phyloP scores from a whole-genome alignment of 371 early-diverging fungal genomes.

The Syncephalastrum racemosum region DNA sequence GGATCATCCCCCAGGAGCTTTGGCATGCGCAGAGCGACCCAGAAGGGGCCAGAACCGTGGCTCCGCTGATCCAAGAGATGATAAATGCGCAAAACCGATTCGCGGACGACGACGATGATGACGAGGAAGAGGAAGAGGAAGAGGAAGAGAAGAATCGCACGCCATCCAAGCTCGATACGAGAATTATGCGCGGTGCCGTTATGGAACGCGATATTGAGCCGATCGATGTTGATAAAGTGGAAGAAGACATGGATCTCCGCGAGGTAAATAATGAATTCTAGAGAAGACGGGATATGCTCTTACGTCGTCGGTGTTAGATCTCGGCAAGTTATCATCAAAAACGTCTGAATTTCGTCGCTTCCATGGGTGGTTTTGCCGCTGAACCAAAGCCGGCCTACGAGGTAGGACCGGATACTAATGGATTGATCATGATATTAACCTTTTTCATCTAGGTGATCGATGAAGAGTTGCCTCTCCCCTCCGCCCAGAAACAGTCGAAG shows the following conservation, averaged over 20 bases:
- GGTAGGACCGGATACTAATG: conserved; percentile 14
- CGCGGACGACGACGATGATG: too few species aligned
- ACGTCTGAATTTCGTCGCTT: conserved; percentile 35
- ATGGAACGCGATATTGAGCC: conserved; percentile 54
- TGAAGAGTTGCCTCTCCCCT: conserved; percentile 44
- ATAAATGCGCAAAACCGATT: background rate
- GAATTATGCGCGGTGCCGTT: conserved; percentile 53
- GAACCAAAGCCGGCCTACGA: conserved; percentile 44
- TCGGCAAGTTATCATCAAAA: conserved; percentile 32
- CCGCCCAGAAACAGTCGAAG: conserved; percentile 4
- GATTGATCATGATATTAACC: background rate
- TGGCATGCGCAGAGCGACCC: conserved; percentile 24
- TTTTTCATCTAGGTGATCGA: conserved; percentile 29
- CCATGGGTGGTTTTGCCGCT: conserved; percentile 39
- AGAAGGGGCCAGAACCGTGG: conserved; percentile 1
- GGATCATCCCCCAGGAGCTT: conserved; percentile 18
- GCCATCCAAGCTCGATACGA: conserved; percentile 41
- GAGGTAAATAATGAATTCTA: conserved; percentile 29
- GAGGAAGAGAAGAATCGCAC: background rate
- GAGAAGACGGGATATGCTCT: background rate
- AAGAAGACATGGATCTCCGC: conserved; percentile 59
- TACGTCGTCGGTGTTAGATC: conserved; percentile 9
- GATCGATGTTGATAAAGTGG: conserved; percentile 52
- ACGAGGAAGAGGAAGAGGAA: too few species aligned
- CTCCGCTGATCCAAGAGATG: conserved; percentile 7